phyloP scores from a whole-genome alignment of 805 yeast genomes.

The Peterozyma xylosa region DNA sequence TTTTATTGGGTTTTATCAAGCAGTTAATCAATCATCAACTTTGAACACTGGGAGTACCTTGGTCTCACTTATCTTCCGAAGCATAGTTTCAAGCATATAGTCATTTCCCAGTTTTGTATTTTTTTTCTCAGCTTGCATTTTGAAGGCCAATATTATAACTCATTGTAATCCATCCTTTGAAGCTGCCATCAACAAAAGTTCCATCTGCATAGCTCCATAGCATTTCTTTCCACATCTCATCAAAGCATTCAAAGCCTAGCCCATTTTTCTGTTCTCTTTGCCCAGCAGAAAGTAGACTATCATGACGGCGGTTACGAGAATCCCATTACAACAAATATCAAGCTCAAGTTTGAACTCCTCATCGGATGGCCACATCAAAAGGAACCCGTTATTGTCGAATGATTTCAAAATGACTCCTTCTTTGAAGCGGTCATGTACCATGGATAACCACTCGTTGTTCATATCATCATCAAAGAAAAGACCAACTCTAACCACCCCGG shows the following conservation, averaged over 20 bases:
- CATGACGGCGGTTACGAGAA: slow-evolving; percentile 6
- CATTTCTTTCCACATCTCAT: slow-evolving; percentile 8
- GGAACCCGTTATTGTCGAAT: neutral
- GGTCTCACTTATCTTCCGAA: too few species aligned
- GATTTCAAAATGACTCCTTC: slow-evolving; percentile 4
- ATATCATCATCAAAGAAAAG: slow-evolving; percentile 1
- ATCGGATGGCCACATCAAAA: neutral
- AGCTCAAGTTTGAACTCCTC: slow-evolving; percentile 14
- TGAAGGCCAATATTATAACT: too few species aligned
- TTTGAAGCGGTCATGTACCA: slow-evolving; percentile 11
- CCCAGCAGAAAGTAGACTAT: neutral
- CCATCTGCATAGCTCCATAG: too few species aligned
- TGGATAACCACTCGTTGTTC: slow-evolving; percentile 2
- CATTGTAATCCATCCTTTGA: too few species aligned
- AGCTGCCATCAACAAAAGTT: too few species aligned
- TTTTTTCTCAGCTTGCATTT: too few species aligned
- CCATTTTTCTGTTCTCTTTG: neutral
- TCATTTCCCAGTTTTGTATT: too few species aligned
- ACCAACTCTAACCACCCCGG: neutral
- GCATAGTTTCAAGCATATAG: too few species aligned
- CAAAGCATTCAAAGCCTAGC: slow-evolving; percentile 1
- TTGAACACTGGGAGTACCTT: too few species aligned
- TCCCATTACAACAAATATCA: slow-evolving; percentile 15
- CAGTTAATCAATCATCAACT: too few species aligned
- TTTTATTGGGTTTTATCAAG: too few species aligned